Base-by-base conservation (phyloP, 2,329 filamentous ascomycete genomes). In the Aspergillus sp. region DNA sequence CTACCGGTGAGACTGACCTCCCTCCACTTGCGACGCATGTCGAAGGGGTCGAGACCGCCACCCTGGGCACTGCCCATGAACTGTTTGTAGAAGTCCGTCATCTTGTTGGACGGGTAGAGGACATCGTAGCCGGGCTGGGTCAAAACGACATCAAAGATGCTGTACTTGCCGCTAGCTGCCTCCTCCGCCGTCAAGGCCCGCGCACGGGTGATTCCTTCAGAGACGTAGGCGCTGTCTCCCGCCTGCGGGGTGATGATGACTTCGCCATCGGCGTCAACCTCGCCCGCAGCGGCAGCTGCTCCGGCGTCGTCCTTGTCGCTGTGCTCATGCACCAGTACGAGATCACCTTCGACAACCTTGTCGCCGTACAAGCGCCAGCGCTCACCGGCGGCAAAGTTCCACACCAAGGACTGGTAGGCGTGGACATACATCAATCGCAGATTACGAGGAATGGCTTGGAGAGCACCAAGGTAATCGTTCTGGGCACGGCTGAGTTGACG, bases 381-480 rank as follows among this genome's bases (percentile, higher is more conserved):
- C 68, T 89, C 87, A 65, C 90, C 92, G 1, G 87, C 91, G 11
- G 87, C 90, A 66, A 87, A 86, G 78, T 99, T 99, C 94, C 94
- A 99, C 8, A 99, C 88, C 39, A 92, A 85, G 5, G 91, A 96
- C 75, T 99, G 95, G 77, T 97, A 98, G 5, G 95, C 94, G 75
- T 99, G 95, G 15, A 96, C 88, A 73, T 98, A 99, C 90, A 99
- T 97, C 60, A 92, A 86, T 47, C 92, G 86, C 68, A 98, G 82
- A 52, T 90, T 91, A 17, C 93, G 85, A 23, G 90, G 90, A 63
- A 99, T 93, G 57, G 85, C 84, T 71, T 89, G 85, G 54, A 99
- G 77, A 0, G 95, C 92, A 23, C 93, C 93, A 61, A 91, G 83
- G 73, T 86, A 95, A 76, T 99, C 94, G 47, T 83, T 84, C 41